These are phyloP conservation scores for Botrytis paeoniae DNA, from an alignment of 2,329 filamentous ascomycete genomes.

Conservation along the genomic window DNA sequence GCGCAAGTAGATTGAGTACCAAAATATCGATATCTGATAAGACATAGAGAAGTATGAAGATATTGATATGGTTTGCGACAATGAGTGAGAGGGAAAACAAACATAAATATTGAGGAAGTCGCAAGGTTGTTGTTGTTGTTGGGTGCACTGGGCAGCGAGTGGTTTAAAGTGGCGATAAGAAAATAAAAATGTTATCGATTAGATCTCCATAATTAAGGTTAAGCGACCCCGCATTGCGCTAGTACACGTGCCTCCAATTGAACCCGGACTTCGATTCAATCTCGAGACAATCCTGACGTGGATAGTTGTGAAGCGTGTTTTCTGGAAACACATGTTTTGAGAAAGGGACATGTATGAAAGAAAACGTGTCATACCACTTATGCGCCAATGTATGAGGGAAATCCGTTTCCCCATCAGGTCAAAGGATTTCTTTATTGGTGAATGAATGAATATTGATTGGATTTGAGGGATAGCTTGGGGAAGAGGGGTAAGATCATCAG, in stretches of 20 bases:
- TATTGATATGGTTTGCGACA: slow-evolving; percentile 2
- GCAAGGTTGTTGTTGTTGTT: neutral
- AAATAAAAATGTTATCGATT: neutral
- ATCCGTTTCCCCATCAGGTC: neutral
- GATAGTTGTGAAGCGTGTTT: neutral
- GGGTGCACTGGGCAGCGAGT: slow-evolving; percentile 2
- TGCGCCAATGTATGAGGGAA: neutral
- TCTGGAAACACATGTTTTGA: neutral
- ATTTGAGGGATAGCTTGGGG: neutral
- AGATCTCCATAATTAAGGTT: neutral
- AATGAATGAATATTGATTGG: neutral
- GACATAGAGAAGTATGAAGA: neutral
- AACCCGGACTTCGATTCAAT: neutral
- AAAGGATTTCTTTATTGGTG: neutral
- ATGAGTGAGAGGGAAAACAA: neutral
- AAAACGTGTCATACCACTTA: neutral
- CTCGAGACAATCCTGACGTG: neutral
- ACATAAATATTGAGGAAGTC: neutral
- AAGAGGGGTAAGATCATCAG: neutral
- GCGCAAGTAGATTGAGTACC: neutral
- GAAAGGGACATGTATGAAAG: neutral
- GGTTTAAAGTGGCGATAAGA: slow-evolving; percentile 14
- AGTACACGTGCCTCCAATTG: slow-evolving; percentile 1
- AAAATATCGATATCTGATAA: neutral
- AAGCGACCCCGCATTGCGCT: slow-evolving; percentile 17